Evolutionary conservation across 148 eudicot species (phyloP).

Genomic region (Rhododendron ferrugineum): DNA sequence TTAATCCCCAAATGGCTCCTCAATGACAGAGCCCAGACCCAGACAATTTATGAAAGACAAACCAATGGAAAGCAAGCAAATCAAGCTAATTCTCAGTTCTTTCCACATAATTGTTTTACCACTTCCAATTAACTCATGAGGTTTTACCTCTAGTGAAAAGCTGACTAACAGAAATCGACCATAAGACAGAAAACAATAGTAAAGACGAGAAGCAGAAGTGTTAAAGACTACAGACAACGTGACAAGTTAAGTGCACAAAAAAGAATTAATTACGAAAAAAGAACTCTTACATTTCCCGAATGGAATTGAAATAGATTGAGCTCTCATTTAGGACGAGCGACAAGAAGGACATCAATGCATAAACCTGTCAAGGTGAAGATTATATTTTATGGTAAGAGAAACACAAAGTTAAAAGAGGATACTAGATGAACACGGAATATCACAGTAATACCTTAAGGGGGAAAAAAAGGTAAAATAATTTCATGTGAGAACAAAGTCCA

Average conservation of each 20-base stretch:
- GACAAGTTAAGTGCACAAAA: neutral
- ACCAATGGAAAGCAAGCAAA: neutral
- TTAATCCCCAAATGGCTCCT: neutral
- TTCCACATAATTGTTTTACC: neutral
- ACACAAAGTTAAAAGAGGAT: neutral
- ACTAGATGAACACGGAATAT: neutral
- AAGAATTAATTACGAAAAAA: neutral
- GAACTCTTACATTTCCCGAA: conserved; percentile 83
- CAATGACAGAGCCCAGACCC: neutral
- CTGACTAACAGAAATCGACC: neutral
- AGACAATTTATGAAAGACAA: neutral
- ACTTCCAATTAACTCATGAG: neutral
- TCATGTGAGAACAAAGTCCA: neutral
- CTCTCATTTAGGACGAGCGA: conserved; percentile 65
- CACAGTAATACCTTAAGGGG: neutral
- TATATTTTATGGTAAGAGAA: neutral
- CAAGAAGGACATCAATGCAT: conserved; percentile 87
- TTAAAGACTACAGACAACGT: neutral
- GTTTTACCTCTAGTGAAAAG: neutral
- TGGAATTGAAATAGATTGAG: conserved; percentile 78
- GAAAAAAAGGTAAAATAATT: neutral
- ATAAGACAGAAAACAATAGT: neutral
- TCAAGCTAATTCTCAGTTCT: neutral
- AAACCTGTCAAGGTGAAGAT: conserved; percentile 53
- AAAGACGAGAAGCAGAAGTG: neutral